Conservation (phyloP, 2,329 filamentous ascomycete species). For the Orbilia ellipsospora region DNA sequence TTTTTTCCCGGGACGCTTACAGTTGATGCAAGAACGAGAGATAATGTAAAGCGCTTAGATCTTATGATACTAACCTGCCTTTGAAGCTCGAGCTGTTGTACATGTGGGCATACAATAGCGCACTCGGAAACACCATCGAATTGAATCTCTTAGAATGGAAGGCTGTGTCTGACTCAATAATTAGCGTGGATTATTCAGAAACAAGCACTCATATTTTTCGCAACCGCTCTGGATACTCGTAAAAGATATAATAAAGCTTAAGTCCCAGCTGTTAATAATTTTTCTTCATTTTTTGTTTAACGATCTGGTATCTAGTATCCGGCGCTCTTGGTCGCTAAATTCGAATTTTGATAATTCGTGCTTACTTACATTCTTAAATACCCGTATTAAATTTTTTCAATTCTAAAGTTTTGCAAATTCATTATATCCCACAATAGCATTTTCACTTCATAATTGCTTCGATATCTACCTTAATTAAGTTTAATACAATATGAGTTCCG, state of each 20-base stretch:
- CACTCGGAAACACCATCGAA: too few species aligned
- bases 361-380: slow-evolving; percentile 2
- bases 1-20: background rate
- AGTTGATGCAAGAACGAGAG: background rate
- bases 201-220: background rate
- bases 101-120: too few species aligned
- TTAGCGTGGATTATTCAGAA: background rate
- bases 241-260: slow-evolving; percentile 6
- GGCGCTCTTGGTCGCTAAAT: background rate
- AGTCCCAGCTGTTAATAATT: too few species aligned
- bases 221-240: background rate
- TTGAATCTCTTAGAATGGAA: background rate
- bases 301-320: background rate
- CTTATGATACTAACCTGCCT: background rate
- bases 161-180: slow-evolving; percentile 6
- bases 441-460: too few species aligned
- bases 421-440: too few species aligned
- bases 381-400: background rate
- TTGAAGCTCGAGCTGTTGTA: background rate
- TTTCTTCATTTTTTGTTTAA: background rate
- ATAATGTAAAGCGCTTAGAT: slow-evolving; percentile 1
- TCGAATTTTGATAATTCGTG: background rate
- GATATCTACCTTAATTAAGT: too few species aligned
- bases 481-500: background rate
- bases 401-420: background rate